Percentiles rank a stretch among this genome's conserved stretches.
These are phyloP conservation scores for Lenzites betulinus DNA, from an alignment of 768 basidiomycete species.

Conservation along the genomic window DNA sequence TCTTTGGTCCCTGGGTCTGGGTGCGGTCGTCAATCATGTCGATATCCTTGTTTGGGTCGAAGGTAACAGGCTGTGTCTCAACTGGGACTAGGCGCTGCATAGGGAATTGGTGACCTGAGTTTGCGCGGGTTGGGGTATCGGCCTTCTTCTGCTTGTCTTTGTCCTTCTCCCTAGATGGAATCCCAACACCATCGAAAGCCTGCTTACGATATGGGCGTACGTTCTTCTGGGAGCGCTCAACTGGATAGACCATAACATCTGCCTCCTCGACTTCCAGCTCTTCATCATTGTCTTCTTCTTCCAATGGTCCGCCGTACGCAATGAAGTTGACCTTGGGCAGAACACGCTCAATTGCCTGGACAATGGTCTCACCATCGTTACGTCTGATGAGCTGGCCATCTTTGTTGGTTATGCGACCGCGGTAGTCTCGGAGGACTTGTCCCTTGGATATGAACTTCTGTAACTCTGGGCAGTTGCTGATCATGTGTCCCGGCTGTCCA, in stretches of 20 bases:
- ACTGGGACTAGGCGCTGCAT: background rate
- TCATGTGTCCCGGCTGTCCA: slow-evolving; percentile 9
- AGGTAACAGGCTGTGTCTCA: background rate
- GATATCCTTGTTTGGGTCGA: slow-evolving; percentile 4
- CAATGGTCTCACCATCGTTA: slow-evolving; percentile 3
- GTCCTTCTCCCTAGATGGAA: too few relatives aligned
- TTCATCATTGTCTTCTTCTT: background rate
- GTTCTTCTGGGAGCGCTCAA: background rate
- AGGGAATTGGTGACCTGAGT: too few relatives aligned
- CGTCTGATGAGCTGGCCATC: slow-evolving; percentile 5
- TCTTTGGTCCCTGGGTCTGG: background rate
- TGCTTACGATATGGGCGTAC: background rate
- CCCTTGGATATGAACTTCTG: slow-evolving; percentile 1
- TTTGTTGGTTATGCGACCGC: background rate
- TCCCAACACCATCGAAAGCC: background rate
- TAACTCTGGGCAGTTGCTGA: slow-evolving; percentile 1
- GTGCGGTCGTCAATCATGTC: slow-evolving; percentile 4
- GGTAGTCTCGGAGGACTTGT: too few relatives aligned
- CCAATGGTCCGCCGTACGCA: background rate
- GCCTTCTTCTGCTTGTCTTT: background rate
- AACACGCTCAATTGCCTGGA: too few relatives aligned
- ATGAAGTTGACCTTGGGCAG: background rate
- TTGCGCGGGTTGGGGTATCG: background rate
- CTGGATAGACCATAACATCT: background rate
- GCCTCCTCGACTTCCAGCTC: background rate